Evolutionary conservation across 2,329 filamentous ascomycete species (phyloP), one percentile per base, ranked within the genome.

Genomic region (Endoconidiophora polonica): DNA sequence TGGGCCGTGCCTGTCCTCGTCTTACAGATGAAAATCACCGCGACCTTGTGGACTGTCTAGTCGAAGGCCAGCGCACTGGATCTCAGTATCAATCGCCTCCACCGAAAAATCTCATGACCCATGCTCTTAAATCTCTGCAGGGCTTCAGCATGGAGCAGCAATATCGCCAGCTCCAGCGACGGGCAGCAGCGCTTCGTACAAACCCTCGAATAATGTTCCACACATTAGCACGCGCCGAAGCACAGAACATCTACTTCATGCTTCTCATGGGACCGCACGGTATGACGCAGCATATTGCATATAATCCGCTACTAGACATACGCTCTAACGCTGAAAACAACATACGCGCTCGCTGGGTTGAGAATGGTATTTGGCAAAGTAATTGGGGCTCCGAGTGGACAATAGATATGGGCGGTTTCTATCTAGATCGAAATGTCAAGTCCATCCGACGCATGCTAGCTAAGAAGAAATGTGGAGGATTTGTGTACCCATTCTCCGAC

Each of bases 291-390:
- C 10, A 16, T 12, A 4, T 42, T 2, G 12, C 16, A 2, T 48
- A 33, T 23, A 26, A 48, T 4, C 23, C 18, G 18, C 10, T n/a
- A n/a, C 26, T 42, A 3, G 46, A 48, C 23, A 22, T 38, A 26
- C 38, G 10, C 14, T 10, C 51, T 1, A 55, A 54, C 41, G 51
- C 55, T 1, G 52, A 54, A 20, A 56, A 55, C 44, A 55, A 56
- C 16, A 48, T 55, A 10, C 49, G 55, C 2, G 36, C 29, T 6
- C 46, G 46, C 23, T 56, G 55, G 52, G 44, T 49, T 2, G 40
- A 55, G 18, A 39, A 50, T 2, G 54, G 54, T 1, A 56, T 56
- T 22, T 56, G 54, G 51, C 48, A 43, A 5, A 40, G 50, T 4
- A 29, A 22, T 20, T 54, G 55, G 52, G 55, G 55, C 4, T 49